phyloP scores from a whole-genome alignment of 75 land plant species.

The Cryptomeria japonica region DNA sequence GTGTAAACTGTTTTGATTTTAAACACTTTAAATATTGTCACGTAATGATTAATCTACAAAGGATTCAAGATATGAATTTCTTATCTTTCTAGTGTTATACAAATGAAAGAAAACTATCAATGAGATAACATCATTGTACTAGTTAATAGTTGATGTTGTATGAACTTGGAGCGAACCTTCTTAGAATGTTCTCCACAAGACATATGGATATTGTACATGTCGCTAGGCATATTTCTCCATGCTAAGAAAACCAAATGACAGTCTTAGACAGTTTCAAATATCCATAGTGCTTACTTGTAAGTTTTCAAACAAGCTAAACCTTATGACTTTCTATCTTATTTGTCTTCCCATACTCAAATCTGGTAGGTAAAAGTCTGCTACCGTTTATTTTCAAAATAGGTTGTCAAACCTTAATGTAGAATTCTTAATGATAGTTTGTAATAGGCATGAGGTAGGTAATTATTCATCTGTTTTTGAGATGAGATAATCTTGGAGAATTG shows the following conservation, averaged over 20 bases:
- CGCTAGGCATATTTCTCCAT: too few relatives aligned
- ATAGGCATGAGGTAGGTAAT: not conserved
- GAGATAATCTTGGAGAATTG: not conserved
- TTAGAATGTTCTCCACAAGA: too few relatives aligned
- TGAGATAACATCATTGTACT: too few relatives aligned
- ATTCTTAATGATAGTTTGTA: too few relatives aligned
- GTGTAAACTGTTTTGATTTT: not conserved
- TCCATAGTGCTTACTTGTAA: too few relatives aligned
- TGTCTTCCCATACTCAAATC: not conserved
- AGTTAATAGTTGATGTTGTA: not conserved
- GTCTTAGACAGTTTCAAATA: too few relatives aligned
- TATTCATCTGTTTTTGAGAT: not conserved
- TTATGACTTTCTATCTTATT: too few relatives aligned
- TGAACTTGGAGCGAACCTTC: not conserved
- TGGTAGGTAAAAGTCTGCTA: not conserved
- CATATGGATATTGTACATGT: too few relatives aligned
- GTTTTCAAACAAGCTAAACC: too few relatives aligned
- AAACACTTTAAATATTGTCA: not conserved
- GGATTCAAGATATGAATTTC: not conserved
- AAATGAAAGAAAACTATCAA: not conserved
- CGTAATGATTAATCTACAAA: not conserved
- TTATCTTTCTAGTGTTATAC: not conserved
- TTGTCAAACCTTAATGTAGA: not conserved
- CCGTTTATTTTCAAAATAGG: not conserved
- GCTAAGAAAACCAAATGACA: too few relatives aligned